Evolutionary conservation across 116 monocot genomes (phyloP), one percentile per base, ranked within the genome.

Genomic region (Dioscorea cayenensis): DNA sequence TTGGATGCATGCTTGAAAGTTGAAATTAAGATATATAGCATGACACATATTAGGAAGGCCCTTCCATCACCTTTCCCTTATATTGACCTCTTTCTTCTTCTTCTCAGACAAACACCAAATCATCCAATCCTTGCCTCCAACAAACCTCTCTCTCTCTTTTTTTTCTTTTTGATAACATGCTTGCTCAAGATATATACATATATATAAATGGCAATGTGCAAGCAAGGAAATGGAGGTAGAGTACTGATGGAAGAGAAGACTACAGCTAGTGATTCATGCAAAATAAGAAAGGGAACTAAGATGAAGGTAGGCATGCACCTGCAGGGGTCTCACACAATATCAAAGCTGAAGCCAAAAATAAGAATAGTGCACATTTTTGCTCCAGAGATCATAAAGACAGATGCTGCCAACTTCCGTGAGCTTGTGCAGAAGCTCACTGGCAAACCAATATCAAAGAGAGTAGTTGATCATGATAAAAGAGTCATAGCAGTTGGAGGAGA

Each of bases 371-470:
- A 91, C 76, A 22, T 85, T 14, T 65, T 81, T 9, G 74, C 80
- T 13, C 91, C 91, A 65, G 83, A 84, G 74, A 72, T 87, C 77
- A 87, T 91, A 25, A 80, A 87, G 65, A 91, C 77, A 1, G 91
- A 91, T 51, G 63, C 63, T 10, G 76, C 73, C 5, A 81, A 79
- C 71, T 91, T 91, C 77, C 71, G 85, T 9, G 84, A 91, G 29
- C 73, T 84, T 28, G 90, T 90, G 37, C 90, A 90, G 65, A 64
- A 67, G 69, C 86, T 90, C 72, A 90, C 90, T 0, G 90, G 86
- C 19, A 86, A 86, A 72, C 83, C 82, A n/a, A n/a, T n/a, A 4
- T 20, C 66, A 4, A 28, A 60, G 65, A 73, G 22, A 35, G 49
- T 2, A 70, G 64, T 32, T 1, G 72, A 71, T 59, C 38, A 18